Conservation (phyloP, 805 yeast species). For the Danielia reshetovae region DNA sequence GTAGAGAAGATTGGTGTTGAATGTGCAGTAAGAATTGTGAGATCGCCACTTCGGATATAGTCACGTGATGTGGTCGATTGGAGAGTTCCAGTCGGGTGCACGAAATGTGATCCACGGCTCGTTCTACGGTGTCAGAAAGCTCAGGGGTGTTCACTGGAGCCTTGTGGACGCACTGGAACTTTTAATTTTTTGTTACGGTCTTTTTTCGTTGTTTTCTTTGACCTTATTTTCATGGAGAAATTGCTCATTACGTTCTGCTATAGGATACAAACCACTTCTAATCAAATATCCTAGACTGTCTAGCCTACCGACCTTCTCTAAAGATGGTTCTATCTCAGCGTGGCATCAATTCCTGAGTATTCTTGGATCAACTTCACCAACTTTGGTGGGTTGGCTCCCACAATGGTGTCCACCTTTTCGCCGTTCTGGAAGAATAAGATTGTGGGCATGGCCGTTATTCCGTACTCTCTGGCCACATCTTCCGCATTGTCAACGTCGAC, state of each 20-base stretch:
- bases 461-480: conserved; percentile 59
- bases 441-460: conserved; percentile 75
- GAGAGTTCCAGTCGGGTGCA: too few species aligned
- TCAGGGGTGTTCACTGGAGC: too few species aligned
- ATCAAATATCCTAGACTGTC: too few species aligned
- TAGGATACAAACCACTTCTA: too few species aligned
- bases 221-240: too few species aligned
- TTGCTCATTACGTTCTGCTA: too few species aligned
- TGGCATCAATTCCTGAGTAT: conserved; percentile 26
- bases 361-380: conserved; percentile 26
- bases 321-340: conserved; percentile 8
- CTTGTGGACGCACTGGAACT: too few species aligned
- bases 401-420: conserved; percentile 49
- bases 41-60: conserved; percentile 12
- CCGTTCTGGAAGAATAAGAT: conserved; percentile 61
- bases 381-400: conserved; percentile 59
- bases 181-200: too few species aligned
- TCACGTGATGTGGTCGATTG: too few species aligned
- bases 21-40: conserved; percentile 4
- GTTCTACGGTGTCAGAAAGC: too few species aligned
- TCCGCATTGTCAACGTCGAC: conserved; percentile 65
- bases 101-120: too few species aligned
- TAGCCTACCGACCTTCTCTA: not conserved
- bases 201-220: too few species aligned
- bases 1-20: conserved; percentile 4